Percentiles rank a stretch among this genome's conserved stretches.
These are phyloP conservation scores for Colletotrichum brevisporum DNA, from an alignment of 2,329 filamentous ascomycete species.

Conservation along the genomic window DNA sequence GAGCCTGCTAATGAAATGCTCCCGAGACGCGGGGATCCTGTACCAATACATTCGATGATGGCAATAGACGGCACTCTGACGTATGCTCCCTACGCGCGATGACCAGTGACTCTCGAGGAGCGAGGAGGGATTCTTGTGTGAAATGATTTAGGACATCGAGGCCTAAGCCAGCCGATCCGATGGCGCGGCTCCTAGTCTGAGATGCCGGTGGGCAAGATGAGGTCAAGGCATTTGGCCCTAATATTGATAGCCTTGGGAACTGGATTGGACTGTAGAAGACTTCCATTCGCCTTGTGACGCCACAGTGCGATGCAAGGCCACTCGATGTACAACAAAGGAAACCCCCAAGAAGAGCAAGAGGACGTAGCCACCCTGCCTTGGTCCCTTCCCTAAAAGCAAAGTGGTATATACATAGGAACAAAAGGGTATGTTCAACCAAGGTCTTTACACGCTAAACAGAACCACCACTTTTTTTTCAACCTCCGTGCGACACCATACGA, in stretches of 20 bases:
- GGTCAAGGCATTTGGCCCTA: no score
- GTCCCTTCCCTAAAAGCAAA: not conserved
- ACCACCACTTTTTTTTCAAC: conserved; percentile 9
- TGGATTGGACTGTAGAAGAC: not conserved
- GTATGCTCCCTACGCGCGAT: not conserved
- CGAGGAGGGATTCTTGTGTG: no score
- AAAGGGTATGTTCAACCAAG: conserved; percentile 37
- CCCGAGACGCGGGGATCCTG: conserved; percentile 29
- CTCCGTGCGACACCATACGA: conserved; percentile 3
- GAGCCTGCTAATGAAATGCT: conserved; percentile 27
- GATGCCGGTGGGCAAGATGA: no score
- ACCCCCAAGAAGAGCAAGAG: not conserved
- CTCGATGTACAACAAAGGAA: conserved; percentile 28
- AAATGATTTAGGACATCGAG: no score
- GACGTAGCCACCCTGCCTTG: not conserved
- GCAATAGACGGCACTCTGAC: conserved; percentile 39
- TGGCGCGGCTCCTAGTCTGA: no score
- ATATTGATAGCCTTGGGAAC: no score
- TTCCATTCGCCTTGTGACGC: conserved; percentile 7
- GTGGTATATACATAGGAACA: conserved; percentile 31
- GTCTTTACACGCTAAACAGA: conserved; percentile 27
- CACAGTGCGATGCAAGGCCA: conserved; percentile 7
- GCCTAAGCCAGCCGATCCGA: no score
- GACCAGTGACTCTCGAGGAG: not conserved
- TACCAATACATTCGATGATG: conserved; percentile 41